Evolutionary conservation across 441 rosid species (phyloP).

Genomic region (Mallotus japonicus): DNA sequence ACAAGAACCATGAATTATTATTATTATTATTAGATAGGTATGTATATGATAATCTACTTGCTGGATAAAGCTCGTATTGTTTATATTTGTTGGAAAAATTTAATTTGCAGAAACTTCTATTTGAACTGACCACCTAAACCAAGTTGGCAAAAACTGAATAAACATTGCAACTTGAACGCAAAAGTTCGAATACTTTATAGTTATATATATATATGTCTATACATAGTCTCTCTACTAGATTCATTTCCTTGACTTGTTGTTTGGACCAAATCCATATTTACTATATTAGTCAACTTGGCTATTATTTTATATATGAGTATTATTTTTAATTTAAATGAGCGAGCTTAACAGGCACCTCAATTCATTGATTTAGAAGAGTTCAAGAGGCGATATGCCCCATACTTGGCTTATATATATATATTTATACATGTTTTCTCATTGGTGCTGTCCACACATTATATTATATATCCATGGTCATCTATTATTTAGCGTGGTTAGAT

Average conservation of each 20-base stretch:
- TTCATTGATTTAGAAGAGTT: no score
- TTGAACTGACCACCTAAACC: not conserved
- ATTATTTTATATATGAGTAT: not conserved
- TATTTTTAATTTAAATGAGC: no score
- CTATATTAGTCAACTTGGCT: conserved; percentile 21
- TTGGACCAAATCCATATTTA: conserved; percentile 2
- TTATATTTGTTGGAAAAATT: not conserved
- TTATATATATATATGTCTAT: not conserved
- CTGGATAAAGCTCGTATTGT: not conserved
- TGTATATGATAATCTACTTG: not conserved
- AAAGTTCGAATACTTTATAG: not conserved
- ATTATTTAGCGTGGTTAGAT: not conserved
- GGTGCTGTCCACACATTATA: no score
- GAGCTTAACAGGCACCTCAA: no score
- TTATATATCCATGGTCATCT: no score
- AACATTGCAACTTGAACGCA: conserved; percentile 3
- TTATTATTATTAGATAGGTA: not conserved
- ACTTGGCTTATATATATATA: no score
- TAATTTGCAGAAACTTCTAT: not conserved
- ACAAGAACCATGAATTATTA: not conserved
- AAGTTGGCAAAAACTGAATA: not conserved
- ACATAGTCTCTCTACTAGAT: conserved; percentile 1
- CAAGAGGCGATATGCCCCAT: no score
- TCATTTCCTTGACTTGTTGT: conserved; percentile 27
- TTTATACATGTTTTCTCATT: no score